These are phyloP conservation scores for Globisporangium sylvaticum DNA, from an alignment of 352 stramenopile species.

Conservation along the genomic window DNA sequence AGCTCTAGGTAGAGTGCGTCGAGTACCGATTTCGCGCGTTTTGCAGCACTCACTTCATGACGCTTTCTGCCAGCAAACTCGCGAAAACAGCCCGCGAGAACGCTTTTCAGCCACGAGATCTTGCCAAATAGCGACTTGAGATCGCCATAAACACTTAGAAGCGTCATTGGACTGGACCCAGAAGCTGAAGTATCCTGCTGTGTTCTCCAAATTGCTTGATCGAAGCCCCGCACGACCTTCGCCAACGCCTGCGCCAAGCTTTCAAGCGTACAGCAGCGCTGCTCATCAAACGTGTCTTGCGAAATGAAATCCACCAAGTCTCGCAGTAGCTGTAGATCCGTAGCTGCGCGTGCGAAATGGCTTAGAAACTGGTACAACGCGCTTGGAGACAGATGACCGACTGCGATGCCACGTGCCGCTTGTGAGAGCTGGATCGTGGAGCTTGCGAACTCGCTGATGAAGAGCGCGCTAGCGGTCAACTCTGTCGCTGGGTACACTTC, in stretches of 20 bases:
- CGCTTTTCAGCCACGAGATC: conserved; percentile 39
- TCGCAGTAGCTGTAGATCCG: conserved; percentile 51
- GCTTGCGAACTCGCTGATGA: conserved; percentile 33
- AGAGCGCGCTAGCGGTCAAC: conserved; percentile 15
- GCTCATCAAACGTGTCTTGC: conserved; percentile 7
- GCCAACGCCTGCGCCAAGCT: conserved; percentile 46
- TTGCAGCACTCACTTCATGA: conserved; percentile 27
- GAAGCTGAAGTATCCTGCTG: not conserved
- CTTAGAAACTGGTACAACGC: conserved; percentile 31
- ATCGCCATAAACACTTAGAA: conserved; percentile 36
- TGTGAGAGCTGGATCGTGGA: conserved; percentile 23
- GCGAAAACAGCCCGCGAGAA: conserved; percentile 32
- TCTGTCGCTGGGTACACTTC: conserved; percentile 19
- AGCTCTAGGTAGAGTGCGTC: conserved; percentile 40
- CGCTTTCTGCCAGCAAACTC: conserved; percentile 19
- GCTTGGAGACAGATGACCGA: conserved; percentile 50
- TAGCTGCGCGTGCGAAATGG: conserved; percentile 27
- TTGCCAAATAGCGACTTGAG: conserved; percentile 42
- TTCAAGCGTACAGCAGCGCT: conserved; percentile 37
- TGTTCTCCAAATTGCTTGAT: conserved; percentile 18
- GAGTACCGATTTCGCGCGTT: conserved; percentile 40
- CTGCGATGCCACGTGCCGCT: conserved; percentile 20
- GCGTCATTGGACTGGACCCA: conserved; percentile 19
- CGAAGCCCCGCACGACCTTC: conserved; percentile 23
- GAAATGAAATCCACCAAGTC: conserved; percentile 19